phyloP scores from a whole-genome alignment of 1,284 basidiomycete genomes.

The Tilletia indica region DNA sequence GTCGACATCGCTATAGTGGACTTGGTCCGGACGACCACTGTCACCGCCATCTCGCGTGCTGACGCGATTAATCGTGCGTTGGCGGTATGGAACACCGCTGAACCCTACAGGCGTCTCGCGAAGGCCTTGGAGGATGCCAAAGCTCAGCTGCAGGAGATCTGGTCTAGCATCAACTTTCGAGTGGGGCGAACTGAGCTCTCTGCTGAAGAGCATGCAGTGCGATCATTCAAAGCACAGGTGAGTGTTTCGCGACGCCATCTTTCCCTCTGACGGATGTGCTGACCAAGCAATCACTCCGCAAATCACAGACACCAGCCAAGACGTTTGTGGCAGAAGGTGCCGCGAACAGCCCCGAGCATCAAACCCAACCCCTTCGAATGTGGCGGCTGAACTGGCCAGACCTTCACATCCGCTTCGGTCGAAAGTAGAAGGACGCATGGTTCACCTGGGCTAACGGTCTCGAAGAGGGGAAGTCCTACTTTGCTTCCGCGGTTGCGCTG shows the following conservation, averaged over 20 bases:
- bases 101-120: neutral
- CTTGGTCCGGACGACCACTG: neutral
- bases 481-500: neutral
- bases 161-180: neutral
- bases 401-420: neutral
- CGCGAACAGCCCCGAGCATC: neutral
- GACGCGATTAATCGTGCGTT: neutral
- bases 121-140: neutral
- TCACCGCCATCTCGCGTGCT: neutral
- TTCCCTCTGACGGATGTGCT: neutral
- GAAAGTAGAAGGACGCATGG: neutral
- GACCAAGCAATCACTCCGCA: neutral
- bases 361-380: neutral
- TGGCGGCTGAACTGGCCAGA: slow-evolving; percentile 6
- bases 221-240: neutral
- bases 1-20: neutral
- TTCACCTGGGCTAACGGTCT: neutral
- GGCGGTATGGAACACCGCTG: neutral
- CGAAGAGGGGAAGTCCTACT: neutral
- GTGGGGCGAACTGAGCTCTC: neutral
- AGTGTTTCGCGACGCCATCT: neutral
- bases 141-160: neutral
- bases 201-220: neutral
- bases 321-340: neutral
- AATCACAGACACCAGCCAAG: neutral